Evolutionary conservation across 768 basidiomycete species (phyloP).

Genomic region (Leccinum pellstonianum): DNA sequence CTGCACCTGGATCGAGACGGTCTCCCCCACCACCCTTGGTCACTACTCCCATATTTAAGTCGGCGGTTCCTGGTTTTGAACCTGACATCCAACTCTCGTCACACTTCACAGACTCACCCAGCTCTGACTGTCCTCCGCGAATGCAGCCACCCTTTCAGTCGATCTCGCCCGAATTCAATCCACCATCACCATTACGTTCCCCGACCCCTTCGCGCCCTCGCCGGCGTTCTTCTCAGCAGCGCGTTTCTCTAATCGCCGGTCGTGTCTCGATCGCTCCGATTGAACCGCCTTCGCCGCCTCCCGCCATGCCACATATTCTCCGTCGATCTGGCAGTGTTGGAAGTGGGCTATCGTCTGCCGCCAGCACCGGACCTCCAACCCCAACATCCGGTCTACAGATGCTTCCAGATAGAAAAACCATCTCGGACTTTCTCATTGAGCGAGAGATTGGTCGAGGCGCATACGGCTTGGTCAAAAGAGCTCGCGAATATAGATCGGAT

Average conservation of each 20-base stretch:
- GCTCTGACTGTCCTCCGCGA: constrained; percentile 32
- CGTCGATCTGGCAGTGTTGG: constrained; percentile 62
- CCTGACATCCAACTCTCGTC: constrained; percentile 29
- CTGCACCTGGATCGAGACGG: constrained; percentile 8
- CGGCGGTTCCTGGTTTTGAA: constrained; percentile 22
- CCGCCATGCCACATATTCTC: constrained; percentile 58
- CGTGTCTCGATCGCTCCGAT: constrained; percentile 75
- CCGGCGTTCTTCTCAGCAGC: constrained; percentile 78
- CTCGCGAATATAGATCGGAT: constrained; percentile 70
- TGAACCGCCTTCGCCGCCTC: constrained; percentile 68
- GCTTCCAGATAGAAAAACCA: constrained; percentile 61
- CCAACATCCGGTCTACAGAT: constrained; percentile 38
- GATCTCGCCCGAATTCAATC: constrained; percentile 21
- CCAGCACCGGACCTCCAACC: constrained; percentile 63
- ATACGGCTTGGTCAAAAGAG: constrained; percentile 92
- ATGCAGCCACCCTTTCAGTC: constrained; percentile 23
- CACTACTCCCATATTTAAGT: constrained; percentile 28
- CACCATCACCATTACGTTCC: constrained; percentile 41
- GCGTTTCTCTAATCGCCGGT: constrained; percentile 81
- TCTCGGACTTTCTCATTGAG: constrained; percentile 84
- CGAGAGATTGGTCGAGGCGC: constrained; percentile 91
- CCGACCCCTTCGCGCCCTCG: constrained; percentile 64
- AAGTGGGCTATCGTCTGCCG: constrained; percentile 58
- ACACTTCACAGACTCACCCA: constrained; percentile 32
- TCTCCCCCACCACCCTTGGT: constrained; percentile 16